A percentile compares a stretch with the other conserved stretches of the same genome.
These are phyloP conservation scores for Mucor piriformis DNA, from an alignment of 371 early-diverging fungal species.

Conservation along the genomic window DNA sequence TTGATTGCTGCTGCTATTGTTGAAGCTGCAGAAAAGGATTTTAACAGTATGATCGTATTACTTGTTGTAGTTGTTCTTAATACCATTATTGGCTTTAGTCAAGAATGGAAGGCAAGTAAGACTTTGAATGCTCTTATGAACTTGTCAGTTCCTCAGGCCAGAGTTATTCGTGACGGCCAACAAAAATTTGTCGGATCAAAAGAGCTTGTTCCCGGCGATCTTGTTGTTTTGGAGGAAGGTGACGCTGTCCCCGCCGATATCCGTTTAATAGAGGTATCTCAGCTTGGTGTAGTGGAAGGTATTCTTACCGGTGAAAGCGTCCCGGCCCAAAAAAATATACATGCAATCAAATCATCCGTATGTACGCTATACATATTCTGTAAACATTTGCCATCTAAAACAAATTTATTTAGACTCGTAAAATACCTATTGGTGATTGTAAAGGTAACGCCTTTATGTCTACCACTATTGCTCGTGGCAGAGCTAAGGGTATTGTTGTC, in stretches of 20 bases:
- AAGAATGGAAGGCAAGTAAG: constrained; percentile 90
- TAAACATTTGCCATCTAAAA: not conserved
- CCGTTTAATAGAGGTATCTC: constrained; percentile 80
- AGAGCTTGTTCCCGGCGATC: constrained; percentile 88
- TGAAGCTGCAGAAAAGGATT: constrained; percentile 75
- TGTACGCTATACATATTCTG: constrained; percentile 45
- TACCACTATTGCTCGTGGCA: constrained; percentile 70
- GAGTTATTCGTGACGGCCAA: constrained; percentile 83
- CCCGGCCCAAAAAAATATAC: constrained; percentile 67
- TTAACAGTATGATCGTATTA: constrained; percentile 78
- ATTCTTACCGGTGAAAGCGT: constrained; percentile 88
- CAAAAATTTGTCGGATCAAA: constrained; percentile 69
- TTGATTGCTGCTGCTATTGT: constrained; percentile 71
- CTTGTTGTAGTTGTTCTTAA: constrained; percentile 84
- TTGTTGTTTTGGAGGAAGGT: constrained; percentile 86
- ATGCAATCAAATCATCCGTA: constrained; percentile 51
- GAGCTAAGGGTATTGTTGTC: constrained; percentile 75
- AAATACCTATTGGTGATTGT: constrained; percentile 73
- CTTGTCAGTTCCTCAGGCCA: constrained; percentile 81
- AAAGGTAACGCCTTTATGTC: constrained; percentile 77
- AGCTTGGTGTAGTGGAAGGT: constrained; percentile 76
- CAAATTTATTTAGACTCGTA: constrained; percentile 35
- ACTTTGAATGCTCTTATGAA: constrained; percentile 89
- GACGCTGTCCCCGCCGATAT: constrained; percentile 92
- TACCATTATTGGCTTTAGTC: constrained; percentile 85